Conservation (phyloP, 139 green algal genomes). For the Ostreobium quekettii region DNA sequence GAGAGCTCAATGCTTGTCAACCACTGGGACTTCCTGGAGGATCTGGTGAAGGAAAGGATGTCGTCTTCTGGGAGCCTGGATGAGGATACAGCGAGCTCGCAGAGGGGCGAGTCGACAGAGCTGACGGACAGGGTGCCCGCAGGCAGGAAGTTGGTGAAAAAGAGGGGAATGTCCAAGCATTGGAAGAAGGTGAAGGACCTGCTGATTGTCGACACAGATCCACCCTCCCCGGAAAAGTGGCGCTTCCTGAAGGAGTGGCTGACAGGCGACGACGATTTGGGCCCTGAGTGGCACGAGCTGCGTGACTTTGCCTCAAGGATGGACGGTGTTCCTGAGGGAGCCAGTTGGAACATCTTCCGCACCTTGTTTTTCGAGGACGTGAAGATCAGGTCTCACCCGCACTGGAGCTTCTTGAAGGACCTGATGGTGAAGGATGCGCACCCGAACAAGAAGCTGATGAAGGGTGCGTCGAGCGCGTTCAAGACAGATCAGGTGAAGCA, state of each 20-base stretch:
- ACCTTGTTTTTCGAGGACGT: slow-evolving; percentile 15
- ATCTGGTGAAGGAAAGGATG: neutral
- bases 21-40: slow-evolving; percentile 14
- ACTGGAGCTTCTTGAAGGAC: slow-evolving; percentile 16
- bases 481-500: too few relatives aligned
- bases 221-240: slow-evolving; percentile 11
- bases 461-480: too few relatives aligned
- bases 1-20: neutral
- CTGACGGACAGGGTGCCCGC: too few relatives aligned
- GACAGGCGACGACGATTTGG: neutral
- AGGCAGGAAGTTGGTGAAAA: too few relatives aligned
- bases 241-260: neutral
- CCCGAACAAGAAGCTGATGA: too few relatives aligned
- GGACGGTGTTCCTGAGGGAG: neutral
- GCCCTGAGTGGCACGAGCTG: slow-evolving; percentile 4
- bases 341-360: slow-evolving; percentile 12
- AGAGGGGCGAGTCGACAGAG: too few relatives aligned
- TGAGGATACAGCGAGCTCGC: too few relatives aligned
- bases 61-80: too few relatives aligned
- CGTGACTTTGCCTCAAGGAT: neutral
- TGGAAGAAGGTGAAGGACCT: neutral
- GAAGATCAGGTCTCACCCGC: neutral
- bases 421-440: slow-evolving; percentile 12
- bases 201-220: slow-evolving; percentile 12
- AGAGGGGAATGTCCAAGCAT: too few relatives aligned